Conservation (phyloP, 2,329 filamentous ascomycete genomes). For the Lecanicillium sp. region DNA sequence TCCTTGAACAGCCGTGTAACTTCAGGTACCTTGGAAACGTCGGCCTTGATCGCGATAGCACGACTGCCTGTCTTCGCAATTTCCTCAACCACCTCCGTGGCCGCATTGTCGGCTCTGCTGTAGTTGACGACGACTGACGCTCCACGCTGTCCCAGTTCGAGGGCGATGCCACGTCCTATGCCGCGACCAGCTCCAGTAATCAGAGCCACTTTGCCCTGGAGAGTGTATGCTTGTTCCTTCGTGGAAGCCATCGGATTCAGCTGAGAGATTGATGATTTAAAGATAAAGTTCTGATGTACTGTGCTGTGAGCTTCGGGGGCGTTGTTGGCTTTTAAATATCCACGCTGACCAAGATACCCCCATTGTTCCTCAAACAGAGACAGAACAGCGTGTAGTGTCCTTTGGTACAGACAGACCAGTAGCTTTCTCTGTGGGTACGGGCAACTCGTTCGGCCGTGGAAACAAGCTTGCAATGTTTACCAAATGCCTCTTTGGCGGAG, state of each 20-base stretch:
- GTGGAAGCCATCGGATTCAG: neutral
- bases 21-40: conserved; percentile 54
- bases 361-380: too few relatives aligned
- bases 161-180: conserved; percentile 60
- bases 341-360: too few relatives aligned
- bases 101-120: conserved; percentile 46
- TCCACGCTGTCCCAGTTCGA: conserved; percentile 61
- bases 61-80: conserved; percentile 51
- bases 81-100: conserved; percentile 50
- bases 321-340: too few relatives aligned
- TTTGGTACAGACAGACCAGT: too few relatives aligned
- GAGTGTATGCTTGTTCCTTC: neutral
- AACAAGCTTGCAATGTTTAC: too few relatives aligned
- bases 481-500: too few relatives aligned
- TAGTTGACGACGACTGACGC: conserved; percentile 64
- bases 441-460: too few relatives aligned
- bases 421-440: too few relatives aligned
- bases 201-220: conserved; percentile 46
- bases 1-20: conserved; percentile 60
- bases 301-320: too few relatives aligned
- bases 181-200: conserved; percentile 61
- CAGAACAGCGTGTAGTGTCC: too few relatives aligned
- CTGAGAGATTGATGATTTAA: too few relatives aligned
- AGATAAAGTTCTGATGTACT: too few relatives aligned
- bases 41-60: conserved; percentile 55